Evolutionary conservation across 352 stramenopile species (phyloP), one percentile per base, ranked within the genome.

Genomic region (Globisporangium sylvaticum): DNA sequence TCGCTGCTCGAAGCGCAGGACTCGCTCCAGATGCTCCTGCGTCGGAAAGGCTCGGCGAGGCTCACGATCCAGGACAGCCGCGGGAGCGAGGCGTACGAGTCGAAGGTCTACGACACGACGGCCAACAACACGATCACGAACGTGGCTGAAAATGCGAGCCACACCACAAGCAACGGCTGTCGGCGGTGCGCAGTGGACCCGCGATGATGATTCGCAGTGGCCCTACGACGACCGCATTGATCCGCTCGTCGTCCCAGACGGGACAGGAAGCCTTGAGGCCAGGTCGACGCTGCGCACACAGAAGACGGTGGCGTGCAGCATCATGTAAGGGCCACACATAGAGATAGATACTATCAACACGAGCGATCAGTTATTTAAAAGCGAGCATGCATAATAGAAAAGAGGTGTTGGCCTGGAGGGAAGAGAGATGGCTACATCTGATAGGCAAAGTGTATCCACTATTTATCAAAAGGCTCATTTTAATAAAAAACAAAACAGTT

Each of bases 1-100:
- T 74, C 74, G 22, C 20, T 84, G 42, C 25, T 81, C 1, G 60
- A 86, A 12, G 58, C 70, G 12, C 75, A 84, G 37, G 75, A 83
- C 58, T 84, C 76, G 50, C 57, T 84, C n/a, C 72, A 71, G 24
- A 12, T 71, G 12, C 12, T 87, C 14, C 48, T 75, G 20, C 52
- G 34, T 1, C 63, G 66, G 1, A 71, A 75, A 9, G 73, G 55
- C 58, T 66, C 71, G n/a, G 42, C n/a, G 5, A 54, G 52, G 7
- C n/a, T 65, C 25, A n/a, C 22, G 44, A 44, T 67, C 59, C 20
- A 57, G 2, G 31, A 39, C 22, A 57, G 18, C 7, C 37, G 32
- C 1, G 29, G 18, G 20, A 67, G 56, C 44, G 44, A 31, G 14
- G 27, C 46, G 50, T 46, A 70, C 44, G 58, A 62, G 22, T 55